phyloP scores from a whole-genome alignment of 768 basidiomycete genomes.

The Panaeolus cyanescens region DNA sequence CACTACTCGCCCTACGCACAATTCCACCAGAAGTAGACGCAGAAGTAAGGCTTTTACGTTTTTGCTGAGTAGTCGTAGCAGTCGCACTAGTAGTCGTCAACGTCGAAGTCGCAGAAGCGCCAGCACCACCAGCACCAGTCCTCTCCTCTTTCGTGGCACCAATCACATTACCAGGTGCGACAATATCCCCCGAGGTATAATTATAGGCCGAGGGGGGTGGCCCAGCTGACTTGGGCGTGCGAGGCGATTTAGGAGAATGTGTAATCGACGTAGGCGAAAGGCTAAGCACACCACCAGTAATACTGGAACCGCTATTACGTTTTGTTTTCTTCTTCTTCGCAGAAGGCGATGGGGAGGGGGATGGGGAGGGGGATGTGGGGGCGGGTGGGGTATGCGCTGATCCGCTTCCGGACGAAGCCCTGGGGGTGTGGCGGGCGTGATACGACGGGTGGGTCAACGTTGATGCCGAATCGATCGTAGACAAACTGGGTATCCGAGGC shows the following conservation, averaged over 20 bases:
- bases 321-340: neutral
- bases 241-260: constrained; percentile 1
- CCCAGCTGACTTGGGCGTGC: neutral
- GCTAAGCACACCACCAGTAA: neutral
- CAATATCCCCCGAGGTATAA: neutral
- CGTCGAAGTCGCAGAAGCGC: neutral
- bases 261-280: constrained; percentile 2
- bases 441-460: neutral
- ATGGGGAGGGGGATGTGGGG: neutral
- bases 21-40: neutral
- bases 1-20: constrained; percentile 12
- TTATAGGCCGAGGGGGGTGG: neutral
- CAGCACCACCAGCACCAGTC: too few species aligned
- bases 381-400: neutral
- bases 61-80: neutral
- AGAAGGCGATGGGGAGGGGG: neutral
- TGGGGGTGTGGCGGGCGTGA: neutral
- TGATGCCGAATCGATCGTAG: neutral
- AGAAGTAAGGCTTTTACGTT: neutral
- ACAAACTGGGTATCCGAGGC: neutral
- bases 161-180: neutral
- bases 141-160: neutral
- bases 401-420: neutral
- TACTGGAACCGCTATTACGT: constrained; percentile 6
- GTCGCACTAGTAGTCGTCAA: neutral